phyloP scores from a whole-genome alignment of 1,284 basidiomycete species.

The Tilletia walkeri region DNA sequence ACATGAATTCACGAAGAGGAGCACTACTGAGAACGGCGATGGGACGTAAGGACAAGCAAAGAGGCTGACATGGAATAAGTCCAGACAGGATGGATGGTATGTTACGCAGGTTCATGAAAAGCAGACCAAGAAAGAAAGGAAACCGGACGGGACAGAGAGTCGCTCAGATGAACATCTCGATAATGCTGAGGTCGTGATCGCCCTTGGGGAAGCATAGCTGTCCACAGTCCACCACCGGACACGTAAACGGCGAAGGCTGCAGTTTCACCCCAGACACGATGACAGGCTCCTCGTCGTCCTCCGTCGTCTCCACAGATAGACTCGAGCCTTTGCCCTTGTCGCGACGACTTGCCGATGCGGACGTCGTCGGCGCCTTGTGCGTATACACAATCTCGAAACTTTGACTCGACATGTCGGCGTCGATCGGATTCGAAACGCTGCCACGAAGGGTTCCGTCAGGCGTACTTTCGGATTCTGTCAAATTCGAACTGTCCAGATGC shows the following conservation, averaged over 20 bases:
- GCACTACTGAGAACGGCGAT: too few species aligned
- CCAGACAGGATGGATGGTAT: too few species aligned
- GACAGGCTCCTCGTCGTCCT: not conserved
- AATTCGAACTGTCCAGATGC: not conserved
- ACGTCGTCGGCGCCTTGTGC: constrained; percentile 22
- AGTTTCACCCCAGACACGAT: constrained; percentile 10
- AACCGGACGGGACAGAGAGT: not conserved
- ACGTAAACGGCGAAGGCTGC: constrained; percentile 35
- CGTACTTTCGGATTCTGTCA: not conserved
- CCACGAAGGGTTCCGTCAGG: not conserved
- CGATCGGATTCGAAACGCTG: not conserved
- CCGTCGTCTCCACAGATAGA: constrained; percentile 20
- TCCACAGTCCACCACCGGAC: constrained; percentile 43
- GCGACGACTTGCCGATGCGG: constrained; percentile 18
- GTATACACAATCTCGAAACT: constrained; percentile 7
- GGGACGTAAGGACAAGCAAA: too few species aligned
- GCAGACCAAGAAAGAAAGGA: not conserved
- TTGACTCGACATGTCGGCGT: constrained; percentile 1
- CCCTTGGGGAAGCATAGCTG: constrained; percentile 41
- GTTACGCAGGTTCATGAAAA: too few species aligned
- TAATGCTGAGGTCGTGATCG: constrained; percentile 7
- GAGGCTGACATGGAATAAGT: too few species aligned
- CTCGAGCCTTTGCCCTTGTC: constrained; percentile 22
- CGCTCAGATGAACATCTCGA: constrained; percentile 11
- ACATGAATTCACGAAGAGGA: too few species aligned